Evolutionary conservation across 2,329 filamentous ascomycete species (phyloP), one percentile per base, ranked within the genome.

Genomic region (Conoideocrella luteorostrata): DNA sequence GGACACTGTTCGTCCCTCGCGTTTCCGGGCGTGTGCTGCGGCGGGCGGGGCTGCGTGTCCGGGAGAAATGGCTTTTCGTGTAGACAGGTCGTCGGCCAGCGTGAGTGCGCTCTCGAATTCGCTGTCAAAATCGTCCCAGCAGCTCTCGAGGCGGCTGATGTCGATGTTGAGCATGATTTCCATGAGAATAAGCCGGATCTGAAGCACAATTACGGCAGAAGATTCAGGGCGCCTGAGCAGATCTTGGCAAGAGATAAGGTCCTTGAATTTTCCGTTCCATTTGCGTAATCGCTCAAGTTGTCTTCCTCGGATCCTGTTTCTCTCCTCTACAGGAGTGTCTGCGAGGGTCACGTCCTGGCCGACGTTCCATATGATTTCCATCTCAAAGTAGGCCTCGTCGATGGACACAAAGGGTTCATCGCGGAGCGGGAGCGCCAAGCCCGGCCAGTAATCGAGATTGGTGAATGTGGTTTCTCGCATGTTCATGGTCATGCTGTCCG

Each of bases 351-450:
- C n/a, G 22, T 17, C 21, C 22, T 21, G 20, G n/a, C 36, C 36
- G 22, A 24, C n/a, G 36, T 13, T 39, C 36, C 36, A 39, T 11
- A 39, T 39, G 36, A 39, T 7, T 23, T 37, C 13, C 21, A 39
- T 39, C 11, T 39, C 36, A 12, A 7, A 39, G 18, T 24, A 26
- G 13, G 21, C 36, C 18, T 39, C 36, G 21, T 22, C 22, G 13
- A 39, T 9, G 21, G 36, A 39, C 13, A 5, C 21, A 39, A 39
- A 15, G 20, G 21, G 36, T 9, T 39, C 12, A 5, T 26, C 21
- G 20, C 4, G 21, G 15, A 15, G 15, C 15, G 23, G 10, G 37
- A 39, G 12, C 37, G 15, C 15, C 37, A 28, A 28, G 4, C 15
- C 21, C 21, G 22, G 37, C 37, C 37, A 29, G 22, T 28, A 29